Evolutionary conservation across 192 early-diverging fungal species (phyloP), one percentile per base, ranked within the genome.

Genomic region (Chytriomyces sp.): DNA sequence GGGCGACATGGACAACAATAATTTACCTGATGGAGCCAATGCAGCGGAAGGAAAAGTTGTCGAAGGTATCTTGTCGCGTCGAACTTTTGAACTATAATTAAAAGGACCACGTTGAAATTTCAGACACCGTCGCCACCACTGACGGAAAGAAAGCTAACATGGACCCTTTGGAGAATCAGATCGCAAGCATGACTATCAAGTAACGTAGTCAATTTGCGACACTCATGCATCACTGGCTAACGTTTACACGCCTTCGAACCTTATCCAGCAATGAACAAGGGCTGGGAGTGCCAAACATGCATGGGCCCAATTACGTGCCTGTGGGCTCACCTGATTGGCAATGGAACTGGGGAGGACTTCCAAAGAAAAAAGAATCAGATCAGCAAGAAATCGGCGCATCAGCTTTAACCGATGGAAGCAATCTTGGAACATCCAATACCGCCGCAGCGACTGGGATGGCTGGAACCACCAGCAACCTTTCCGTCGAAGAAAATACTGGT

Each of bases 281-380:
- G 6, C 0, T 72, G 78, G 18, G 80, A 80, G 16, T 78, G 71
- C 23, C 80, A 78, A 57, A 76, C 79, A 35, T 35, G 28, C 28
- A 35, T 35, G 28, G 28, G 0, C 28, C 28, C 28, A 3, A 35
- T 74, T 20, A 72, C 53, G 3, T 57, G 11, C 61, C 67, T 7
- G 71, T 68, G 48, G 78, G 78, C 50, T 72, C 69, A 23, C 78
- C 78, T 44, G 89, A 85, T 35, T 94, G 91, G 91, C 84, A 83
- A 11, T 94, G 93, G 93, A 83, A 85, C 18, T 94, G 93, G 93
- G 91, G 93, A 16, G 84, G 87, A 5, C 66, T 92, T 24, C 92
- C 91, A 6, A 86, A 85, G 5, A 88, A 89, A 69, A 64, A 80
- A 73, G 64, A 78, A 67, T 69, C 50, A 11, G 13, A 44, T 45